A percentile compares a stretch with the other conserved stretches of the same genome.
Evolutionary conservation across 2,329 filamentous ascomycete genomes (phyloP).

Genomic region (Fusarium sp.): DNA sequence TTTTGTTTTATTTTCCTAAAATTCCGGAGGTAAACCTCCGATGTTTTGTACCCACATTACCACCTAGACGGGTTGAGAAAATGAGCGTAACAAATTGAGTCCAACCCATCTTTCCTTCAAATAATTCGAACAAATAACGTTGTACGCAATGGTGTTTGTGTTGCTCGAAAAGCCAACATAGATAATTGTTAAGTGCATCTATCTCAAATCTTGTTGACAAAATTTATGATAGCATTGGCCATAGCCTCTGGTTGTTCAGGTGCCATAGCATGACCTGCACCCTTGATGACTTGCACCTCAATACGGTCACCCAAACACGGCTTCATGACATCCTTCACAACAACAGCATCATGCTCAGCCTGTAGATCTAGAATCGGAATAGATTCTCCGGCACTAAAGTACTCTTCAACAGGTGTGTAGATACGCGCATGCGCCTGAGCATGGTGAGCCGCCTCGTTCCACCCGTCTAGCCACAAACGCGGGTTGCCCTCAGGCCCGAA

Average conservation of each 20-base stretch:
- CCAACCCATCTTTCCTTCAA: too few species aligned
- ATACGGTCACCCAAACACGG: not conserved
- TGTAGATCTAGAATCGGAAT: not conserved
- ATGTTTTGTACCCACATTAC: too few species aligned
- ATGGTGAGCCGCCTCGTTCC: not conserved
- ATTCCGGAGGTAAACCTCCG: rapidly evolving
- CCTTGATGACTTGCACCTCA: not conserved
- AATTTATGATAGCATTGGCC: not conserved
- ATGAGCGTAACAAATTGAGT: too few species aligned
- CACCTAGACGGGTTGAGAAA: too few species aligned
- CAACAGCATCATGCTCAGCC: conserved; percentile 2
- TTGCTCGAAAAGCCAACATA: too few species aligned
- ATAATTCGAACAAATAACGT: too few species aligned
- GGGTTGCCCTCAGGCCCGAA: not conserved
- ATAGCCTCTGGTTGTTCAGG: conserved; percentile 1
- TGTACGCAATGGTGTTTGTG: too few species aligned
- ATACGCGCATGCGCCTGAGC: not conserved
- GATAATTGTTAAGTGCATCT: rapidly evolving
- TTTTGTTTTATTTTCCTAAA: too few species aligned
- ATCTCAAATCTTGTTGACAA: not conserved
- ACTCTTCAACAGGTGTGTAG: not conserved
- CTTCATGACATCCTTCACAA: conserved; percentile 1
- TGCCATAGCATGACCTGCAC: not conserved
- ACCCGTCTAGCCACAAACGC: not conserved
- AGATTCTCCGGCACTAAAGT: not conserved